These are phyloP conservation scores for Antitrichia curtipendula DNA, from an alignment of 225 moss, liverwort and hornwort genomes.

Conservation along the genomic window DNA sequence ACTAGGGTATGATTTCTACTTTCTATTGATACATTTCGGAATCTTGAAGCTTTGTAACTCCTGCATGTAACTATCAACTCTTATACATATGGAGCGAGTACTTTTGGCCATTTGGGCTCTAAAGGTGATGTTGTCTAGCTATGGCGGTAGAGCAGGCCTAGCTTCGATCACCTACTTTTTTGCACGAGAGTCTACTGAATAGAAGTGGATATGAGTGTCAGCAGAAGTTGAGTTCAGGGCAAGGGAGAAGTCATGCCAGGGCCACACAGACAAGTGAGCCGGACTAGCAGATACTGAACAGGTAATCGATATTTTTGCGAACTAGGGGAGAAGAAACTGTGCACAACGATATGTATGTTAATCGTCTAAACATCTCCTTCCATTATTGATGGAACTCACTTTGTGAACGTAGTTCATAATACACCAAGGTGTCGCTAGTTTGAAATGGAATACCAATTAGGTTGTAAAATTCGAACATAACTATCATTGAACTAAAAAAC, in stretches of 20 bases:
- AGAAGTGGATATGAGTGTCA: neutral
- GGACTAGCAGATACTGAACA: neutral
- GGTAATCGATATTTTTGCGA: neutral
- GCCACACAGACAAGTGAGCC: neutral
- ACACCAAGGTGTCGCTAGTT: neutral
- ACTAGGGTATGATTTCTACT: no score
- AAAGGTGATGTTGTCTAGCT: neutral
- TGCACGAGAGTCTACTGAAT: neutral
- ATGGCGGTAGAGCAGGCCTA: neutral
- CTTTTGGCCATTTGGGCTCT: neutral
- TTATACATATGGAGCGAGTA: neutral
- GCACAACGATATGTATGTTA: neutral
- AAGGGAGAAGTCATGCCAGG: neutral
- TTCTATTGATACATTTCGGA: neutral
- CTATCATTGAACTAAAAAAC: neutral
- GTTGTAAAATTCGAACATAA: neutral
- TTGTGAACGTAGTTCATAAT: neutral
- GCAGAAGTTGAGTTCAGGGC: neutral
- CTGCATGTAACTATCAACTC: neutral
- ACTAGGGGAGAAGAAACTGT: neutral
- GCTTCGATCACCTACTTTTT: neutral
- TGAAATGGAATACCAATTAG: neutral
- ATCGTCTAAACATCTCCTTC: neutral
- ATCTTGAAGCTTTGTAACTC: neutral
- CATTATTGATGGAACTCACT: neutral